Base-by-base conservation (phyloP, 306 rosid genomes). In the Astragalus membranaceus region DNA sequence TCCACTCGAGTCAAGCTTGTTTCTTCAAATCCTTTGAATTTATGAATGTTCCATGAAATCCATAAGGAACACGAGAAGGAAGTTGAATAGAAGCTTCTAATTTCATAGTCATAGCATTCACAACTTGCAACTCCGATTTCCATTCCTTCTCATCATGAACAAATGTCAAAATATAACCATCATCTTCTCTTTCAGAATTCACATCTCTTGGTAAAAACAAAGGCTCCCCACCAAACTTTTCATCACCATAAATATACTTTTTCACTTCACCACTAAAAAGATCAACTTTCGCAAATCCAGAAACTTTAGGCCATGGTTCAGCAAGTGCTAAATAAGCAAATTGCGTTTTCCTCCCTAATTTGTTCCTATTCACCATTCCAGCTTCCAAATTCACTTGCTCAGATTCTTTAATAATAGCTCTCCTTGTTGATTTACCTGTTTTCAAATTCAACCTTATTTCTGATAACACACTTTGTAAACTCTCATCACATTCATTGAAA, bases 251-350 rank as follows among this genome's bases (percentile, higher is more conserved):
- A 0, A 88, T 33, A 20, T 76, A 84, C 77, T 87, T 89, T 9
- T 51, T 73, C 0, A 86, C 82, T 12, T 89, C 82, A 0, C 97
- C 99, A 3, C 62, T 85, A 2, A 60, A 75, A 9, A 94, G 68
- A 73, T 91, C 92, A 0, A 94, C 97, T 58, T 94, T 94, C 0
- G 96, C 97, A 35, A 94, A 91, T 0, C 99, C 97, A 0, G 99
- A 94, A 10, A 94, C 99, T 41, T 89, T 94, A 0, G 99, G 99
- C 99, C 99, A 94, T 8, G 99, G 97, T 73, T 94, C 97, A 0
- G 96, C 97, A 1, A 94, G 76, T 2, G 99, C 99, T 8, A 94
- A 43, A 54, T 91, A 91, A 0, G 96, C 92, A 68, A 80, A 94
- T 62, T 49, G 85, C 2, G 96, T 85, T 56, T 89, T 91, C 8